Percentiles rank a stretch among this genome's conserved stretches.
Conservation (phyloP, 257 asterid genomes). For the Henckelia pumila region DNA sequence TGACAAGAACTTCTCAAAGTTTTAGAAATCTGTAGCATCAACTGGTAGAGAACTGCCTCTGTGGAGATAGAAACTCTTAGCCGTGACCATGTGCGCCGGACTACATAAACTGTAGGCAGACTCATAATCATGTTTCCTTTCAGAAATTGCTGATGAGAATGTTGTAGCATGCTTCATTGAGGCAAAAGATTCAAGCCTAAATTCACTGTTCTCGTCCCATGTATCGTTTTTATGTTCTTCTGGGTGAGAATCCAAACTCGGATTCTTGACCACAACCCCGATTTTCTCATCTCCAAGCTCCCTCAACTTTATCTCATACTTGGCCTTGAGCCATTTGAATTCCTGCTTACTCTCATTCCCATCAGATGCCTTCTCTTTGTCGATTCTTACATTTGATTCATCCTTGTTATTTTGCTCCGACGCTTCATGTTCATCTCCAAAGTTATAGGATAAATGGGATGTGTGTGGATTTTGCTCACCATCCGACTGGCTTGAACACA, state of each 20-base stretch:
- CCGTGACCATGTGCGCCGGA: conserved; percentile 53
- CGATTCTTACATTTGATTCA: conserved; percentile 8
- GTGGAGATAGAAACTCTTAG: conserved; percentile 55
- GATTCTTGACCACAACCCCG: conserved; percentile 31
- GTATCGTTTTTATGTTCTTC: conserved; percentile 18
- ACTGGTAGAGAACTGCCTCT: conserved; percentile 66
- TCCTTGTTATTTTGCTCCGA: conserved; percentile 20
- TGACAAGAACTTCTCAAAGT: conserved; percentile 6
- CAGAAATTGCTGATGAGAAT: conserved; percentile 23
- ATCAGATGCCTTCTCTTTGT: conserved; percentile 11
- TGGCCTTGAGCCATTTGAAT: conserved; percentile 69
- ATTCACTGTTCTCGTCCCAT: conserved; percentile 22
- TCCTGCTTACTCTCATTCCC: conserved; percentile 52
- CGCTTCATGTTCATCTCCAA: conserved; percentile 15
- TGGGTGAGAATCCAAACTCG: conserved; percentile 11
- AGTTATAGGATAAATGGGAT: conserved; percentile 12
- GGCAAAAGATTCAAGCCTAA: conserved; percentile 21
- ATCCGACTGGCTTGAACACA: conserved; percentile 34
- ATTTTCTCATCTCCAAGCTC: conserved; percentile 46
- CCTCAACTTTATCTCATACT: conserved; percentile 53
- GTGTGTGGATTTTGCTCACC: conserved; percentile 33
- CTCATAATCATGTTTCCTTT: conserved; percentile 33
- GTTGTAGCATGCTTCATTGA: conserved; percentile 27
- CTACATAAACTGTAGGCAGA: conserved; percentile 42
- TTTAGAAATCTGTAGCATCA: conserved; percentile 59